Base-by-base conservation (phyloP, 2,329 filamentous ascomycete species). In the Diaporthe velutina region DNA sequence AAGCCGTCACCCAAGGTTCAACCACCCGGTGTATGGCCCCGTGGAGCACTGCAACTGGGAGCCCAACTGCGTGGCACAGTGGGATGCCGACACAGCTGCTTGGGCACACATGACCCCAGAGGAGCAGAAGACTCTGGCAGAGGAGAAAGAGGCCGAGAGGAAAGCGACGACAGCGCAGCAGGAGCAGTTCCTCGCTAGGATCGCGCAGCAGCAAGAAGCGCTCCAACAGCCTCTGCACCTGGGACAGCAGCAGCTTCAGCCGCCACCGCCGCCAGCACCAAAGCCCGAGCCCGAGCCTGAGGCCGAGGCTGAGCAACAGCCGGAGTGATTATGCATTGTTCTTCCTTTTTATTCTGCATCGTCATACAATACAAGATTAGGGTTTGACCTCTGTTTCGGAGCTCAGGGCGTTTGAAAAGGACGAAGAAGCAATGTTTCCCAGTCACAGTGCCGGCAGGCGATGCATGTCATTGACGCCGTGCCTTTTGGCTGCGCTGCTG, bases 41-140 rank as follows among this genome's bases (percentile, higher is more conserved):
- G 92, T 94, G 0, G 93, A 94, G 80, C 86, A 88, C 77, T 94
- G 92, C 82, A 94, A 94, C 79, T 94, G 92, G 92, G 87, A 91
- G 57, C 81, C 84, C 7, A 88, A 91, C 6, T 94, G 93, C 78
- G 90, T 94, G 15, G 85, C 84, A 35, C 84, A 88, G 78, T 94
- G 92, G 92, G 92, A 94, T 77, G 86, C 88, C 77, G 89, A 93
- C 78, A 90, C 90, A 0, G 89, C 88, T 2, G 87, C 86, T 28
- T 94, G 92, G 81, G 88, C 90, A 8, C 85, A 85, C 35, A 83
- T 93, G 8, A 82, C 89, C 0, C 87, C 89, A 10, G 89, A 91
- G 64, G 91, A 93, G 78, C 89, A 92, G 81, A 88, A 88, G 71
- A 85, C 85, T 76, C 82, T 85, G 55, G 82, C 87, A 8, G 84